phyloP scores from a whole-genome alignment of 352 stramenopile genomes.

The Thraustochytrium sp. region DNA sequence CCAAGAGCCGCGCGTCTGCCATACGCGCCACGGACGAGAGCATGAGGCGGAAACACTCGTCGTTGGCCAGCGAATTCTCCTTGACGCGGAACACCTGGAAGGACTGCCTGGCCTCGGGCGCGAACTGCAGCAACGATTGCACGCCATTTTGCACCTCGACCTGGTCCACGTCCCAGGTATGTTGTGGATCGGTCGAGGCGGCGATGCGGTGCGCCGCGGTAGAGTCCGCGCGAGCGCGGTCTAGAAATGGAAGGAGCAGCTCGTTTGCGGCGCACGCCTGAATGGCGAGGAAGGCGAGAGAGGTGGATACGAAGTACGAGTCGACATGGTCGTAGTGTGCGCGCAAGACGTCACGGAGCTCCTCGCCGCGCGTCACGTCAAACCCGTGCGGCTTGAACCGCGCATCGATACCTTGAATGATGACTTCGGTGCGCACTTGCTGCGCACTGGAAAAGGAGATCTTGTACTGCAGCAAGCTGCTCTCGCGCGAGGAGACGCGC shows the following conservation, averaged over 20 bases:
- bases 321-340: not conserved
- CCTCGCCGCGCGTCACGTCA: not conserved
- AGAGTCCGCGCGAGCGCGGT: not conserved
- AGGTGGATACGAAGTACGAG: conserved; percentile 7
- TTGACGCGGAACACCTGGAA: not conserved
- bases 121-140: not conserved
- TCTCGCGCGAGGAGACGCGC: not conserved
- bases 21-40: not conserved
- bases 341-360: not conserved
- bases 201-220: not conserved
- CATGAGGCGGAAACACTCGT: not conserved
- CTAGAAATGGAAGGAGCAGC: not conserved
- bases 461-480: conserved; percentile 4
- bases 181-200: too few species aligned
- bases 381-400: not conserved
- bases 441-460: not conserved
- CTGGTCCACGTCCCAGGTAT: not conserved
- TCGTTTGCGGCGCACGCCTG: not conserved
- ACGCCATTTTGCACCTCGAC: not conserved
- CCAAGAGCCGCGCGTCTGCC: not conserved
- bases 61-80: not conserved
- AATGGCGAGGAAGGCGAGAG: not conserved
- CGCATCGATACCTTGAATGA: not conserved
- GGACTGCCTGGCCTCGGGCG: not conserved
- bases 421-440: not conserved